Base-by-base conservation (phyloP, 2,329 filamentous ascomycete genomes). In the Aspergillus aculeatus region DNA sequence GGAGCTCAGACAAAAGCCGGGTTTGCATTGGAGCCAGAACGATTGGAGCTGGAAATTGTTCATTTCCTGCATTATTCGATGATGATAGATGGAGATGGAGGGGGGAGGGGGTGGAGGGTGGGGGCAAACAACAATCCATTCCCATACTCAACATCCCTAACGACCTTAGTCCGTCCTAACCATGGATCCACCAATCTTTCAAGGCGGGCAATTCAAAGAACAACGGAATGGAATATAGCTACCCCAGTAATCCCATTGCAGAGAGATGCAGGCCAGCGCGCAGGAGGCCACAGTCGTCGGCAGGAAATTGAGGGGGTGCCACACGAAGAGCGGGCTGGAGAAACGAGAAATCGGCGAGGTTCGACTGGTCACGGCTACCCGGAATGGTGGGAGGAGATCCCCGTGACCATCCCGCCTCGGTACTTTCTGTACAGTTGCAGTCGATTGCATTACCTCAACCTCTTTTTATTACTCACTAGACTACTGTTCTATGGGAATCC, bases 41-140 rank as follows among this genome's bases (percentile, higher is more conserved):
- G 29, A 50, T 50, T 62, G 60, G 60, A 63, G 58, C 60, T 58
- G 51, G 53, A 38, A 29, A 6, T 31, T 29, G 16, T 55, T 51
- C 50, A 48, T 58, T 57, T 55, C 50, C 57, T 65, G 58, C 63
- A 63, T 14, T 50, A 23, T 62, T 65, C 56, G 53, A 58, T 62
- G 47, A 58, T 58, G 47, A 61, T 51, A 54, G 58, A 59, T 59
- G 56, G 56, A 50, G 24, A 50, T 32, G 47, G 47, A 56, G 50
- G 57, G 47, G 23, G 4, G 4, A 4, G 23, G 23, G 23, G 23
- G 21, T 21, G 21, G 21, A 21, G 21, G 23, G 48, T 21, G 47
- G 49, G 56, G 56, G 49, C 51, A 54, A 58, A 58, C 31, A 57
- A 50, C 26, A 29, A 21, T n/a, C 16, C 32, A 41, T 26, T 35